Base-by-base conservation (phyloP, 306 rosid genomes). In the Argentina anserina region DNA sequence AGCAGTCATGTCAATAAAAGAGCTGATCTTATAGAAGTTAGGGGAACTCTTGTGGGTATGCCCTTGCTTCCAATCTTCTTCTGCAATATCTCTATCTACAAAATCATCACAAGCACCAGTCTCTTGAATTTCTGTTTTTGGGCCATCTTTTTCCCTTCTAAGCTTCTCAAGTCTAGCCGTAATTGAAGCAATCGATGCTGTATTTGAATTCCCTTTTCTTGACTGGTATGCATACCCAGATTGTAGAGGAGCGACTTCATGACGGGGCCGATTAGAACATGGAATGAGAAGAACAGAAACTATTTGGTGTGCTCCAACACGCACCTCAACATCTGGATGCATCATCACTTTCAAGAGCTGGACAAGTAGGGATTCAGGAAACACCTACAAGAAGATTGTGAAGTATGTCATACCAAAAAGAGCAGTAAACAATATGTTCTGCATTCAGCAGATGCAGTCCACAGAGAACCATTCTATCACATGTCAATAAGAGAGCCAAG, bases 161-260 rank as follows among this genome's bases (percentile, higher is more conserved):
- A 95, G 96, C 80, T 95, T 95, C 78, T 91, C 97, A 55, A 95
- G 99, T 74, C 93, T 87, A 70, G 97, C 92, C 33, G 93, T 81
- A 72, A 95, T 84, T 28, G 99, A 94, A 71, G 95, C 96, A 78
- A 90, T 89, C 52, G 98, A 84, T 52, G 87, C 88, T 69, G 91
- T 74, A 62, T 78, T 88, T 17, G 93, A 83, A 67, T 84, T 78
- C 90, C 74, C 82, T 72, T 83, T 88, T 65, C 81, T 78, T 69
- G 85, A 84, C 61, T 90, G 94, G 86, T 84, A 80, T 42, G 73
- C 80, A 80, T 67, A 88, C 80, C 88, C 79, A 31, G 84, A 80
- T 80, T 74, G 90, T 55, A 86, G 70, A 41, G 86, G 80, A 23
- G 88, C 65, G 77, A 67, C 82, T 73, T 84, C 96, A 34, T 79